Evolutionary conservation across 2,329 filamentous ascomycete species (phyloP), one percentile per base, ranked within the genome.

Genomic region (Aspergillus eucalypticola): DNA sequence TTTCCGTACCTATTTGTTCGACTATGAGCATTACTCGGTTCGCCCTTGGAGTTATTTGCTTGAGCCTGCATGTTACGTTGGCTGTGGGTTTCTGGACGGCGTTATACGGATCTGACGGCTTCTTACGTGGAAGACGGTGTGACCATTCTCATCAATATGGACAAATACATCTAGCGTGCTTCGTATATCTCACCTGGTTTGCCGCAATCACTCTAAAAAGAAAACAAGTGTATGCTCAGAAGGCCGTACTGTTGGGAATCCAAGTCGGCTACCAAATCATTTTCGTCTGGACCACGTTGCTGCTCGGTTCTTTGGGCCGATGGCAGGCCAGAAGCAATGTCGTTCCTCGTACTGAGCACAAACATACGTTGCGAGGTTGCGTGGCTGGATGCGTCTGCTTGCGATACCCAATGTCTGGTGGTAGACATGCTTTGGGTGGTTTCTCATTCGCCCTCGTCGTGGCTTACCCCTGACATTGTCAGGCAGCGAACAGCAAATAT

Each of bases 31-130:
- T 73, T 63, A 68, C 67, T 70, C 67, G 69, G 67, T 64, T 69
- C 63, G 62, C 59, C 66, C 65, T 71, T 66, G 68, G 71, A 71
- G 69, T 71, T 70, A 64, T 67, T 65, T 67, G 68, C 67, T 73
- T 69, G 68, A 69, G 67, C 66, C 69, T 69, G 66, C 69, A 71
- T 71, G 60, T 69, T 67, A 61, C 65, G 68, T 70, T 69, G 73
- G 66, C 67, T 66, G 63, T 64, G 67, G 67, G 70, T 64, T 69
- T 71, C 67, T 71, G 70, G 73, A 70, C 64, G 74, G 74, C 74
- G 74, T 76, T 75, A 62, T 66, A 69, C 67, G 74, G 73, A 73
- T 75, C 65, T 73, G 69, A 74, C 69, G 69, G 68, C 68, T 74
- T 69, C 67, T 66, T 62, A 64, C 64, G 65, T 61, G 66, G 68